Conservation (phyloP, 2,329 filamentous ascomycete species). For the Parastagonospora avenae region DNA sequence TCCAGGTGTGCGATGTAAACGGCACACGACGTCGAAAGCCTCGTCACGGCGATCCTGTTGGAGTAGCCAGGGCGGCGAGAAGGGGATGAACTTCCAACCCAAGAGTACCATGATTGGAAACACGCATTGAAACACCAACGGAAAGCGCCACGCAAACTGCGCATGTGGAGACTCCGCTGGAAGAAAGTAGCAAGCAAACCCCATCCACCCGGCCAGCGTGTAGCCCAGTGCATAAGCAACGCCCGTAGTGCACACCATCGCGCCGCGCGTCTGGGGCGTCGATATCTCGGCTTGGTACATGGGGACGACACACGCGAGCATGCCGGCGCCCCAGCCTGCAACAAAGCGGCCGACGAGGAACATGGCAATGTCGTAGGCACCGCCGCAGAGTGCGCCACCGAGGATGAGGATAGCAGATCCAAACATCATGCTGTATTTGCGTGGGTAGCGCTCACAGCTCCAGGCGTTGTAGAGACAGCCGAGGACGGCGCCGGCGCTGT, state of each 20-base stretch:
- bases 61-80: constrained; percentile 53
- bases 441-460: constrained; percentile 45
- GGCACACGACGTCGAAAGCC: constrained; percentile 47
- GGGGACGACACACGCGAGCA: constrained; percentile 38
- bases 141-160: constrained; percentile 53
- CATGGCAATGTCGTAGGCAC: constrained; percentile 47
- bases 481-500: constrained; percentile 48
- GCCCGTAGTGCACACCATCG: constrained; percentile 40
- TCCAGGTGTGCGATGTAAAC: constrained; percentile 50
- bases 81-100: constrained; percentile 48
- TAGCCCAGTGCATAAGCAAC: constrained; percentile 52
- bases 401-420: constrained; percentile 46
- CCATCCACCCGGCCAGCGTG: constrained; percentile 48
- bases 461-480: constrained; percentile 48
- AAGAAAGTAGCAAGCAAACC: constrained; percentile 49
- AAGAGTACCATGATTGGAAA: constrained; percentile 49
- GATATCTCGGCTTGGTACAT: constrained; percentile 51
- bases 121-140: constrained; percentile 51
- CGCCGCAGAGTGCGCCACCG: constrained; percentile 49
- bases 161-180: constrained; percentile 34
- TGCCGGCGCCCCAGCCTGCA: constrained; percentile 46
- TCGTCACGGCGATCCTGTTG: constrained; percentile 51
- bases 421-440: constrained; percentile 47
- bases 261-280: constrained; percentile 49
- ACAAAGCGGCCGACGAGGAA: constrained; percentile 48